Evolutionary conservation across 345 rosid genomes (phyloP).

Genomic region (Aurinia saxatilis): DNA sequence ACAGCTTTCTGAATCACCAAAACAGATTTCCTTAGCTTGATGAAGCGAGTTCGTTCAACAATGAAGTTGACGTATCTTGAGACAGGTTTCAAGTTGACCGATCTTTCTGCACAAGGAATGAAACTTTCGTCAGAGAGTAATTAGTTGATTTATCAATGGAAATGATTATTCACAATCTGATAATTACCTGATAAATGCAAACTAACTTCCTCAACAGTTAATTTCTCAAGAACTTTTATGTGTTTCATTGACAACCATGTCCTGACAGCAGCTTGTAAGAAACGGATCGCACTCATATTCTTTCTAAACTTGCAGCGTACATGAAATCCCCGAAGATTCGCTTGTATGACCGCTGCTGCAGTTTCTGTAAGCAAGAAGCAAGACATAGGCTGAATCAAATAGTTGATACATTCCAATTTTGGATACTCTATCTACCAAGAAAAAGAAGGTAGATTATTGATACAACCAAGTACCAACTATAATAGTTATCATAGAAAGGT

Average conservation of each 20-base stretch:
- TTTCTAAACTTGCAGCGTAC: slow-evolving; percentile 42
- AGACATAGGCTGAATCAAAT: neutral
- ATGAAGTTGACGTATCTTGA: slow-evolving; percentile 34
- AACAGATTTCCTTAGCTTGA: slow-evolving; percentile 37
- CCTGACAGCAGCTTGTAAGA: slow-evolving; percentile 48
- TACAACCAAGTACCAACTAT: neutral
- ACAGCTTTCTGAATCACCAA: slow-evolving; percentile 52
- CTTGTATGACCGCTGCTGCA: slow-evolving; percentile 65
- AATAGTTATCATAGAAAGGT: neutral
- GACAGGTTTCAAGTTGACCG: slow-evolving; percentile 23
- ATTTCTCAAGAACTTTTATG: slow-evolving; percentile 19
- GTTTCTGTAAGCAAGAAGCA: slow-evolving; percentile 34
- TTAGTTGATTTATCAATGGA: neutral
- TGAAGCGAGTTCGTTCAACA: slow-evolving; percentile 44
- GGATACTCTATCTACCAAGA: neutral
- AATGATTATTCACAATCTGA: neutral
- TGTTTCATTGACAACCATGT: slow-evolving; percentile 52
- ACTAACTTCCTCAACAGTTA: slow-evolving; percentile 15
- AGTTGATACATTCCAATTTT: slow-evolving; percentile 2
- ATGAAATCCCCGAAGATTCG: slow-evolving; percentile 40
- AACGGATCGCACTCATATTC: slow-evolving; percentile 34
- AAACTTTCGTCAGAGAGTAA: neutral
- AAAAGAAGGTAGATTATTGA: neutral
- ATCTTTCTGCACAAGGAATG: slow-evolving; percentile 31
- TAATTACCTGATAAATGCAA: slow-evolving; percentile 31